Percentiles rank a stretch among this genome's conserved stretches.
phyloP scores from a whole-genome alignment of 2,329 filamentous ascomycete genomes.

The Volutella citrinella region DNA sequence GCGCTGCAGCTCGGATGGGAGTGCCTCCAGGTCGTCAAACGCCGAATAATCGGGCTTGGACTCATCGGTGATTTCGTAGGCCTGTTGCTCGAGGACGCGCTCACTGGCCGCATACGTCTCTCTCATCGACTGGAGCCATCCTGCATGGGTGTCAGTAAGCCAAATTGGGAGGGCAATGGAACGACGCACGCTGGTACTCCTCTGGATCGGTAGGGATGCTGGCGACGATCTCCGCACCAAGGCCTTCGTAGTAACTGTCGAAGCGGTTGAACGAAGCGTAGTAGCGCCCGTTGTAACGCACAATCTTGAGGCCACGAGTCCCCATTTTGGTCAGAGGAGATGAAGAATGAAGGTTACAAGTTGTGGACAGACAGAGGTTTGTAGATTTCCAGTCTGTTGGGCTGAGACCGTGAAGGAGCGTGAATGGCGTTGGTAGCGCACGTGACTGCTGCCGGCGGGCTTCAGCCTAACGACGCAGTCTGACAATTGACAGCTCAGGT shows the following conservation, averaged over 20 bases:
- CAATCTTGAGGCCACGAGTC: slow-evolving; percentile 11
- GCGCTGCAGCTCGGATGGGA: slow-evolving; percentile 8
- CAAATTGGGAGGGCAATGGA: not conserved
- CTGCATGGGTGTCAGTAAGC: too few relatives aligned
- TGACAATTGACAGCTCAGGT: too few relatives aligned
- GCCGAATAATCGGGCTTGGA: not conserved
- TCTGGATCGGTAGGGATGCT: slow-evolving; percentile 5
- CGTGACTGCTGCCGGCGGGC: too few relatives aligned
- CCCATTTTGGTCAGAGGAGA: too few relatives aligned
- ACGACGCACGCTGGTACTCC: slow-evolving; percentile 7
- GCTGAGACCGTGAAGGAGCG: too few relatives aligned
- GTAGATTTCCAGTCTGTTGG: too few relatives aligned
- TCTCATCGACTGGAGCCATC: slow-evolving; percentile 9
- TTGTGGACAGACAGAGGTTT: too few relatives aligned
- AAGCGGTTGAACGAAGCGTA: slow-evolving; percentile 5
- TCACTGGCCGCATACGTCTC: slow-evolving; percentile 4
- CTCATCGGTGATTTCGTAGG: slow-evolving; percentile 5
- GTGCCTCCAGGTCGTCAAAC: not conserved
- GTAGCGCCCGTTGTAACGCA: slow-evolving; percentile 12
- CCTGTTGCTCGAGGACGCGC: slow-evolving; percentile 3
- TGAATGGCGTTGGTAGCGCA: too few relatives aligned
- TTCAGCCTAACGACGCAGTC: too few relatives aligned
- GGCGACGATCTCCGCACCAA: slow-evolving; percentile 5
- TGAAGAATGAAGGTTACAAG: too few relatives aligned
- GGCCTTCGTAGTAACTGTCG: slow-evolving; percentile 8